phyloP scores from a whole-genome alignment of 352 stramenopile genomes.

The Globisporangium cylindrosporum region DNA sequence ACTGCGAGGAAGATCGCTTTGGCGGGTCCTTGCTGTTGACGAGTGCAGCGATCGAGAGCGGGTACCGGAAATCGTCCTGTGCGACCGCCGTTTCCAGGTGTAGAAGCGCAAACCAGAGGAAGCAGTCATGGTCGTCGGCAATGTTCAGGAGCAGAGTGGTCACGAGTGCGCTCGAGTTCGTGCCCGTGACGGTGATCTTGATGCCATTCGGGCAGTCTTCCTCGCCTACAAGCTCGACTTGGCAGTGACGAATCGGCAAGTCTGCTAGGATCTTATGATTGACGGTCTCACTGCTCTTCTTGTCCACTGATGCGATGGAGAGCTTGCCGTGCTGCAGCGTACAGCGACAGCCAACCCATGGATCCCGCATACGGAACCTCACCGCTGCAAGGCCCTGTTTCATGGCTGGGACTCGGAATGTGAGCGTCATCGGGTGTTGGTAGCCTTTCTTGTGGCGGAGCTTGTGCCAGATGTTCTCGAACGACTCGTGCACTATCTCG shows the following conservation, averaged over 20 bases:
- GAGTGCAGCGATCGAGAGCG: conserved; percentile 25
- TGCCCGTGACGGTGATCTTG: conserved; percentile 29
- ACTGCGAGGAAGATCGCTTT: conserved; percentile 17
- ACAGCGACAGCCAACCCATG: conserved; percentile 36
- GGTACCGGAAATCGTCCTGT: conserved; percentile 38
- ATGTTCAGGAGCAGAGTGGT: conserved; percentile 47
- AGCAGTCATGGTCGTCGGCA: conserved; percentile 38
- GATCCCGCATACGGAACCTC: conserved; percentile 34
- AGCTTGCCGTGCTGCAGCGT: conserved; percentile 39
- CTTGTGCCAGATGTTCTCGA: conserved; percentile 68
- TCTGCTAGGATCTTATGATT: conserved; percentile 14
- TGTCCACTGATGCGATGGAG: conserved; percentile 18
- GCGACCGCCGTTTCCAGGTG: conserved; percentile 49
- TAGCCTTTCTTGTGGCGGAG: conserved; percentile 54
- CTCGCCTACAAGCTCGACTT: conserved; percentile 43
- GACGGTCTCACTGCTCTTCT: background rate
- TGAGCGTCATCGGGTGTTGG: conserved; percentile 43
- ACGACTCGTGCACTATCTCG: conserved; percentile 63
- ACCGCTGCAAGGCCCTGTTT: conserved; percentile 34
- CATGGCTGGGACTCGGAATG: conserved; percentile 46
- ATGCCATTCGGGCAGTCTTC: conserved; percentile 47
- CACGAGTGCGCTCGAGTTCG: conserved; percentile 4
- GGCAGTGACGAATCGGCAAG: conserved; percentile 43
- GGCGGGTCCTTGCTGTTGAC: conserved; percentile 21
- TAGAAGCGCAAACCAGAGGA: conserved; percentile 56